Evolutionary conservation across 1,284 basidiomycete genomes (phyloP).

Genomic region (Anthracocystis walkeri): DNA sequence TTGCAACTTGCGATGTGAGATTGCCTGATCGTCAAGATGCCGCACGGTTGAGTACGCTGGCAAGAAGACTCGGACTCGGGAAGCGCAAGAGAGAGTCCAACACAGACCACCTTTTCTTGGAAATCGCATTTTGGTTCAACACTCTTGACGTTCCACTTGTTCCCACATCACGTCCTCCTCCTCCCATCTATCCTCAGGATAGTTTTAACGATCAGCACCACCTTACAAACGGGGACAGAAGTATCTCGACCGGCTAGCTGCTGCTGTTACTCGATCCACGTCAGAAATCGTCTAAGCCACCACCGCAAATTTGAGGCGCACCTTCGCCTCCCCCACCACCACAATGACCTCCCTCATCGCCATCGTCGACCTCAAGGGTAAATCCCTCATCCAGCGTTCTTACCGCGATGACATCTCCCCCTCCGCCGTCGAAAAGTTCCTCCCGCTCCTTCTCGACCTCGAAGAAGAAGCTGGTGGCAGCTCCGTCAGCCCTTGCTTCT

Average conservation of each 20-base stretch:
- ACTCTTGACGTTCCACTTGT: background rate
- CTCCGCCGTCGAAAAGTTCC: conserved; percentile 89
- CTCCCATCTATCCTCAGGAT: background rate
- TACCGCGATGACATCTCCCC: conserved; percentile 95
- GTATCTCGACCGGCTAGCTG: background rate
- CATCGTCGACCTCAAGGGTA: conserved; percentile 98
- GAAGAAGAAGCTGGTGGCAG: conserved; percentile 93
- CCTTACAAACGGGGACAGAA: background rate
- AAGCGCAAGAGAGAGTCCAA: conserved; percentile 19
- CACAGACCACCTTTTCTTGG: conserved; percentile 26
- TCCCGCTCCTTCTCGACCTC: conserved; percentile 93
- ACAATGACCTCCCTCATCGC: conserved; percentile 76
- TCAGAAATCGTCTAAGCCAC: background rate
- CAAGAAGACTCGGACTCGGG: conserved; percentile 16
- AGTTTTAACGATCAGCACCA: no score
- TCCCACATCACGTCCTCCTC: background rate
- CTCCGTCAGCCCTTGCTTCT: conserved; percentile 86
- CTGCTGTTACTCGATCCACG: background rate
- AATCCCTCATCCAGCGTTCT: conserved; percentile 95
- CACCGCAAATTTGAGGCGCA: background rate
- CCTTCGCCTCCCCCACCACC: background rate
- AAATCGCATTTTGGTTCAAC: background rate
- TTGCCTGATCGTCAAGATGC: background rate
- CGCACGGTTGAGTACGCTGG: background rate
- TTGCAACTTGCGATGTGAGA: no score